Evolutionary conservation across 2,329 filamentous ascomycete species (phyloP).

Genomic region (Scytalidium sp.): DNA sequence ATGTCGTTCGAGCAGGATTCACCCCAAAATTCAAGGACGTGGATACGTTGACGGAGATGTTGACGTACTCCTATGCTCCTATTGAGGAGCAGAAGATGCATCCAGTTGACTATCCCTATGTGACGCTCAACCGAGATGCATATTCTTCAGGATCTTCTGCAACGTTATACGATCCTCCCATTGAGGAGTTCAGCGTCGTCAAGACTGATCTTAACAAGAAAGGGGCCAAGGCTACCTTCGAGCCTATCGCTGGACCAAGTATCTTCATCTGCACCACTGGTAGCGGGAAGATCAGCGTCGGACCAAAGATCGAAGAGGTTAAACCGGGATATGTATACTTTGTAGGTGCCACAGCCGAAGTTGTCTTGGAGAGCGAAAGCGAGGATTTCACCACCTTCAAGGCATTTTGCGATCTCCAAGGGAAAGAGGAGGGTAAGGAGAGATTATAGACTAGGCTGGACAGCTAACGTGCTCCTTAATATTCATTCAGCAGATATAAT

Average conservation of each 20-base stretch:
- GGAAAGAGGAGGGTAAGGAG: conserved; percentile 34
- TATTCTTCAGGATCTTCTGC: conserved; percentile 75
- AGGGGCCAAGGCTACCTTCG: conserved; percentile 83
- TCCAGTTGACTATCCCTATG: conserved; percentile 82
- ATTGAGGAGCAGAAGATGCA: conserved; percentile 94
- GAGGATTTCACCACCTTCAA: conserved; percentile 85
- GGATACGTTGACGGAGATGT: conserved; percentile 78
- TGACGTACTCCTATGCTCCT: conserved; percentile 94
- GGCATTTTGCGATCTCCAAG: conserved; percentile 84
- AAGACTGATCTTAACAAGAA: conserved; percentile 69
- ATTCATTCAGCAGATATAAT: no score
- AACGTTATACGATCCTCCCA: conserved; percentile 87
- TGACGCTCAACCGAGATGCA: conserved; percentile 73
- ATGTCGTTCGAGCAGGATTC: conserved; percentile 94
- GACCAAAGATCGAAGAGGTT: conserved; percentile 73
- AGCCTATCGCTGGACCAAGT: conserved; percentile 81
- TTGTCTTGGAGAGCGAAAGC: conserved; percentile 70
- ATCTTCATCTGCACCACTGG: conserved; percentile 90
- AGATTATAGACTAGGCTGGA: no score
- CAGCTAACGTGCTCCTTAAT: no score
- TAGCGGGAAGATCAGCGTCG: conserved; percentile 79
- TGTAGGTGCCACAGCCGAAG: conserved; percentile 83
- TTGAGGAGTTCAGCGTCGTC: conserved; percentile 92
- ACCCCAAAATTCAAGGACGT: conserved; percentile 99
- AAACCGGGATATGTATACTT: conserved; percentile 75